Evolutionary conservation across 805 yeast genomes (phyloP).

Genomic region (Suhomyces canberraensis): DNA sequence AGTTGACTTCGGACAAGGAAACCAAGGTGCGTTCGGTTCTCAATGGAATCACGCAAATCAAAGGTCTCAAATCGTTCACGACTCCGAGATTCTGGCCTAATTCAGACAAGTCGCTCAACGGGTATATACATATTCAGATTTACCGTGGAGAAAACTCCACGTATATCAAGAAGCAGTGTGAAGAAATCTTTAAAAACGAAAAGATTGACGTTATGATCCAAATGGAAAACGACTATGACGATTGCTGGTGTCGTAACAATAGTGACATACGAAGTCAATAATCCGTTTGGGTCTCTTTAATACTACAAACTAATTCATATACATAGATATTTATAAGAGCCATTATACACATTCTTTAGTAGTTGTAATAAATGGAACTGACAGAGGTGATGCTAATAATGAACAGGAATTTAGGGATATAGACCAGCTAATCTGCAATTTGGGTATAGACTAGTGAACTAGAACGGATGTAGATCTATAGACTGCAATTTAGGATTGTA

Average conservation of each 20-base stretch:
- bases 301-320: no score
- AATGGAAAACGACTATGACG: conserved; percentile 60
- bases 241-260: conserved; percentile 61
- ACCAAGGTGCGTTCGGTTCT: conserved; percentile 59
- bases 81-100: conserved; percentile 92
- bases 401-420: no score
- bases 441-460: no score
- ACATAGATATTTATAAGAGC: no score
- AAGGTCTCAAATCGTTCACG: conserved; percentile 81
- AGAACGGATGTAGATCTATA: no score
- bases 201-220: conserved; percentile 61
- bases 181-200: conserved; percentile 46
- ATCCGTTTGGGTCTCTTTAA: no score
- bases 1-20: conserved; percentile 59
- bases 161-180: conserved; percentile 58
- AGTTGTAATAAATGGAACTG: no score
- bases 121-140: conserved; percentile 80
- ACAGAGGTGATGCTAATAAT: no score
- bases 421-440: no score
- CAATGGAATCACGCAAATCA: conserved; percentile 62
- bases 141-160: conserved; percentile 63
- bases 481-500: no score
- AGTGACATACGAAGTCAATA: no score
- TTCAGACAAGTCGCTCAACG: conserved; percentile 30
- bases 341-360: no score